Conservation (phyloP, 495 filamentous ascomycete genomes). For the Penicillium daleae region DNA sequence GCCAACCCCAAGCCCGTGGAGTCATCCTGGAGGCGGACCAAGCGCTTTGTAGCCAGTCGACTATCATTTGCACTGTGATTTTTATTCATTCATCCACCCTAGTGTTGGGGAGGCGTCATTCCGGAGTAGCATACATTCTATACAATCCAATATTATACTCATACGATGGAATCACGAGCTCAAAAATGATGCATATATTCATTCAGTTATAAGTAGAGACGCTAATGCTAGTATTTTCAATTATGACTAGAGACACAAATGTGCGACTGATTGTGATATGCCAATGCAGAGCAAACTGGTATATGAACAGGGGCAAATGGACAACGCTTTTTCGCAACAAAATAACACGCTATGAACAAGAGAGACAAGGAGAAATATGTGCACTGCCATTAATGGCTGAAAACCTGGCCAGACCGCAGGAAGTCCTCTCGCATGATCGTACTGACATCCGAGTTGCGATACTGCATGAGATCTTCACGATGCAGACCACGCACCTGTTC, state of each 20-base stretch:
- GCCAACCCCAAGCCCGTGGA: conserved; percentile 63
- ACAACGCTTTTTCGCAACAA: conserved; percentile 1
- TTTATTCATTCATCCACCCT: not conserved
- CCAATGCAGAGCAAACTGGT: not conserved
- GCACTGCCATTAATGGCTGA: conserved; percentile 12
- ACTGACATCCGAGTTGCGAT: conserved; percentile 49
- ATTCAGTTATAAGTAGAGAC: not conserved
- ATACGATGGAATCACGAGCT: not conserved
- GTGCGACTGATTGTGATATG: not conserved
- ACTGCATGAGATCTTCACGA: conserved; percentile 43
- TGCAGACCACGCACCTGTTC: conserved; percentile 44
- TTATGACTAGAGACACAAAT: not conserved
- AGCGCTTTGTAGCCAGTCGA: conserved; percentile 22
- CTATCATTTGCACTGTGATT: conserved; percentile 12
- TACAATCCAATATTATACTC: not conserved
- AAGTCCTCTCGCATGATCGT: conserved; percentile 48
- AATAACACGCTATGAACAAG: not conserved
- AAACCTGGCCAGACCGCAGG: conserved; percentile 33
- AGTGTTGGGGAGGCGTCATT: conserved; percentile 11
- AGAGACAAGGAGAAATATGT: not conserved
- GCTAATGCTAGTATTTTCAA: conserved; percentile 3
- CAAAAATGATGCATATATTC: not conserved
- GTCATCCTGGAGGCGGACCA: conserved; percentile 34
- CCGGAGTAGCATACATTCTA: not conserved
- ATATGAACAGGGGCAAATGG: not conserved